Percentiles rank a stretch among this genome's conserved stretches.
These are phyloP conservation scores for Papiliotrema nemorosa DNA, from an alignment of 1,284 basidiomycete genomes.

Conservation along the genomic window DNA sequence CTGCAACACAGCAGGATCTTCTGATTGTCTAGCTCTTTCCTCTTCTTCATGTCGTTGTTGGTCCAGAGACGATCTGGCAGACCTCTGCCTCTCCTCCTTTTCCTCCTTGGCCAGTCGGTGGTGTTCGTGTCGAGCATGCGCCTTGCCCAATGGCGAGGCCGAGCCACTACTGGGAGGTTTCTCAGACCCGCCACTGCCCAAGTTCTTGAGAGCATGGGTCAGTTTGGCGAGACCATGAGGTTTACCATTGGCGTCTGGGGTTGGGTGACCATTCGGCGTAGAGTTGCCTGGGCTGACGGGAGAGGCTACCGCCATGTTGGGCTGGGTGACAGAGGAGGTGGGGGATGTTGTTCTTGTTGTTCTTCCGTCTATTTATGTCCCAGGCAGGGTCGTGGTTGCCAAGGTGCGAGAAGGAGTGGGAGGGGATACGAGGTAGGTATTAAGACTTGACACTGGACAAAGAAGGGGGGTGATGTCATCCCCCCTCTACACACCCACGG, in stretches of 20 bases:
- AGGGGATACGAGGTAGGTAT: no score
- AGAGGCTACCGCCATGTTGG: neutral
- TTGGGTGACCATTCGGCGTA: neutral
- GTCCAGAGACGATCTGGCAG: slow-evolving; percentile 8
- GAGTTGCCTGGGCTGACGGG: neutral
- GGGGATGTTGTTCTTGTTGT: neutral
- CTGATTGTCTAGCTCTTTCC: slow-evolving; percentile 2
- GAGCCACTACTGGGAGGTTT: neutral
- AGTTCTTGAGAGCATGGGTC: neutral
- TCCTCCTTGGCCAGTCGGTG: slow-evolving; percentile 13
- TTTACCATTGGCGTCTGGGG: neutral
- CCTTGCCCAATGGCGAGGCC: slow-evolving; percentile 5
- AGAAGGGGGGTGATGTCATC: no score
- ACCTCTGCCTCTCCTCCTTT: slow-evolving; percentile 11
- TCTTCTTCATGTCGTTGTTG: slow-evolving; percentile 11
- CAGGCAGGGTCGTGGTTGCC: no score
- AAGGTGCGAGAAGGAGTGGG: no score
- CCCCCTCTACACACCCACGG: no score
- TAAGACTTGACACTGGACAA: no score
- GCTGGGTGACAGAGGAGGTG: neutral
- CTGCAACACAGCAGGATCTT: slow-evolving; percentile 10
- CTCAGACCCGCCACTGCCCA: neutral
- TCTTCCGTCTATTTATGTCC: no score
- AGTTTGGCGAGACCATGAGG: slow-evolving; percentile 7
- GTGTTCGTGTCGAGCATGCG: slow-evolving; percentile 9